These are phyloP conservation scores for Basidiobolus meristosporus DNA, from an alignment of 371 early-diverging fungal species.

Conservation along the genomic window DNA sequence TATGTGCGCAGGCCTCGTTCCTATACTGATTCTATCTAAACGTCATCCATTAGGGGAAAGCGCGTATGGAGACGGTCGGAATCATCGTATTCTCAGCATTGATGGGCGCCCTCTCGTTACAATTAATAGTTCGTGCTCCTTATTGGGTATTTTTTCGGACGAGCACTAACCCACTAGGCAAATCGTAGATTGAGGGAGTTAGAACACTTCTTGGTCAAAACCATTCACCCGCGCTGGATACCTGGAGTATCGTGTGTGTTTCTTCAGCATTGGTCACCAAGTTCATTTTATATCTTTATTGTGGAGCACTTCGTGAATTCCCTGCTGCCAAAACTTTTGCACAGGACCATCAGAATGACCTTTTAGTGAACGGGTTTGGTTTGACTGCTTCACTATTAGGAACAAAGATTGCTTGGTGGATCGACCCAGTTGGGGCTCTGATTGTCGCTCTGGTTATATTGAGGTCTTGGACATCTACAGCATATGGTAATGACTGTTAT, in stretches of 20 bases:
- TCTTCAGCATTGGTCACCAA: constrained; percentile 54
- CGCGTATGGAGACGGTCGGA: constrained; percentile 82
- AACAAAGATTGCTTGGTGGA: constrained; percentile 42
- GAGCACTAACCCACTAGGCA: too few species aligned
- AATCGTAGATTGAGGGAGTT: constrained; percentile 9
- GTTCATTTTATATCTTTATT: constrained; percentile 52
- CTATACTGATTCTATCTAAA: too few species aligned
- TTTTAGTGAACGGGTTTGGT: constrained; percentile 66
- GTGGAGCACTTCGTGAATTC: constrained; percentile 41
- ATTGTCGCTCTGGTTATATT: constrained; percentile 66
- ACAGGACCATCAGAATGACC: constrained; percentile 79
- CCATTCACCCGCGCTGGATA: constrained; percentile 26
- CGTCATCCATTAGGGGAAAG: too few species aligned
- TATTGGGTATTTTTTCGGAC: neutral
- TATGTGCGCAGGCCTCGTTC: too few species aligned
- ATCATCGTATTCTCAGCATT: constrained; percentile 80
- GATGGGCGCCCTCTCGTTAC: constrained; percentile 78
- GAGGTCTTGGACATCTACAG: constrained; percentile 62
- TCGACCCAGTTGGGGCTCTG: constrained; percentile 83
- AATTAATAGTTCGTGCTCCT: constrained; percentile 40
- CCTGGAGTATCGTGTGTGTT: constrained; percentile 40
- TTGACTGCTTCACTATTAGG: constrained; percentile 56
- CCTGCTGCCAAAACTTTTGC: constrained; percentile 60
- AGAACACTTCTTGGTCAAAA: constrained; percentile 8
- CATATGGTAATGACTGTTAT: too few species aligned